A percentile compares a stretch with the other conserved stretches of the same genome.
phyloP scores from a whole-genome alignment of 495 filamentous ascomycete genomes.

The Chaetomidium leptoderma region DNA sequence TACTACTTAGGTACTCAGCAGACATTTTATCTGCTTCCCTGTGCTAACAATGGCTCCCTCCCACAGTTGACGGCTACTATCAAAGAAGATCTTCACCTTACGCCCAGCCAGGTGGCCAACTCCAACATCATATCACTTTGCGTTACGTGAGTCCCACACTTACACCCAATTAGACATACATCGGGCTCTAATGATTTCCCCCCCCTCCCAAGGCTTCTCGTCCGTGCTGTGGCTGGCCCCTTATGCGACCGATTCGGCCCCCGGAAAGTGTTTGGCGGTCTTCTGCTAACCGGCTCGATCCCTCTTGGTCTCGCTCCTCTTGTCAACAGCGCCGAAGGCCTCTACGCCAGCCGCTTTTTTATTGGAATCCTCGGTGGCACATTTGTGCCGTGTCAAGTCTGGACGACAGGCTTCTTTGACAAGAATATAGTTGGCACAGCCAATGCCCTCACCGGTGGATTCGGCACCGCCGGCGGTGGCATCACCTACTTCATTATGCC shows the following conservation, averaged over 20 bases:
- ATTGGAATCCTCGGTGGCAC: slow-evolving; percentile 85
- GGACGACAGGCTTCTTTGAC: slow-evolving; percentile 94
- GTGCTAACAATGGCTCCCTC: too few relatives aligned
- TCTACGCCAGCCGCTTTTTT: slow-evolving; percentile 83
- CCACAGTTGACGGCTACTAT: slow-evolving; percentile 68
- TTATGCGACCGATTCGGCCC: slow-evolving; percentile 83
- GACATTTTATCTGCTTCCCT: too few relatives aligned
- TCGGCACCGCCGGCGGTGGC: slow-evolving; percentile 88
- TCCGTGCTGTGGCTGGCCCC: slow-evolving; percentile 77
- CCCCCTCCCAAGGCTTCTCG: too few relatives aligned
- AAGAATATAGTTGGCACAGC: slow-evolving; percentile 91
- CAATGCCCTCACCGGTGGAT: slow-evolving; percentile 80
- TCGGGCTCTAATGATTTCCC: too few relatives aligned
- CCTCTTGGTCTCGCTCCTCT: slow-evolving; percentile 81
- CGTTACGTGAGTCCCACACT: too few relatives aligned
- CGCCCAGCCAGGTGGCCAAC: slow-evolving; percentile 70
- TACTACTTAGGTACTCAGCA: too few relatives aligned
- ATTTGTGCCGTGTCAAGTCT: slow-evolving; percentile 95
- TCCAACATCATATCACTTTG: slow-evolving; percentile 85
- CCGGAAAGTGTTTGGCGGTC: slow-evolving; percentile 70
- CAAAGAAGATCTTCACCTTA: slow-evolving; percentile 69
- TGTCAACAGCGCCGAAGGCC: slow-evolving; percentile 61
- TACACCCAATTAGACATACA: too few relatives aligned
- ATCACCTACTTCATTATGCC: slow-evolving; percentile 93
- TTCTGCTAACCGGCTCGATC: slow-evolving; percentile 70